phyloP scores from a whole-genome alignment of 164 flowering plant genomes.

The Vitis cinerea region DNA sequence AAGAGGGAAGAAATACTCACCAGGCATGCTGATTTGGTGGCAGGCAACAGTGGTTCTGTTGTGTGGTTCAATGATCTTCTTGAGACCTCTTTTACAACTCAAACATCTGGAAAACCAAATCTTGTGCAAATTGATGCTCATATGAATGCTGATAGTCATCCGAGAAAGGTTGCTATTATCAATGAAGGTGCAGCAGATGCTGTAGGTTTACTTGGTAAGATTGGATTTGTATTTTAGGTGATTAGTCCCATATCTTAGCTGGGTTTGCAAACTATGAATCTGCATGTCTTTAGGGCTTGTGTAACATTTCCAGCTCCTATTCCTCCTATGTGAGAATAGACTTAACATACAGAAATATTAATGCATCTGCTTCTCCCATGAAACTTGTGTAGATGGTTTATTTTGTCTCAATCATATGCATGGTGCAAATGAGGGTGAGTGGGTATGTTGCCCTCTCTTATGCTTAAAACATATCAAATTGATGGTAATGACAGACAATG shows the following conservation, averaged over 20 bases:
- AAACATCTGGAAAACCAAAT: slow-evolving; percentile 11
- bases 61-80: slow-evolving; percentile 49
- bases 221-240: neutral
- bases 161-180: slow-evolving; percentile 54
- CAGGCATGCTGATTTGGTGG: slow-evolving; percentile 60
- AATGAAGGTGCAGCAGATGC: slow-evolving; percentile 95
- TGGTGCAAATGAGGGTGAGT: neutral
- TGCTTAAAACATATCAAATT: neutral
- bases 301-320: neutral
- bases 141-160: slow-evolving; percentile 15
- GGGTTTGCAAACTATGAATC: neutral
- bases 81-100: slow-evolving; percentile 21
- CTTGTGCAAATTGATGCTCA: slow-evolving; percentile 13
- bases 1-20: slow-evolving; percentile 73
- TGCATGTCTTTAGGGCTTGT: neutral
- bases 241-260: too few species aligned
- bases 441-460: neutral
- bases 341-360: neutral
- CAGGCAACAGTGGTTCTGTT: slow-evolving; percentile 56
- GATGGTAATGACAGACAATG: neutral
- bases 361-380: neutral
- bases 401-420: neutral
- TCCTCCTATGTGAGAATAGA: neutral
- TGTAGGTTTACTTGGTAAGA: slow-evolving; percentile 63
- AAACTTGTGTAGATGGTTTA: neutral